A percentile compares a stretch with the other conserved stretches of the same genome.
Conservation (phyloP, 2,329 filamentous ascomycete species). For the Acephala macrosclerotiorum region DNA sequence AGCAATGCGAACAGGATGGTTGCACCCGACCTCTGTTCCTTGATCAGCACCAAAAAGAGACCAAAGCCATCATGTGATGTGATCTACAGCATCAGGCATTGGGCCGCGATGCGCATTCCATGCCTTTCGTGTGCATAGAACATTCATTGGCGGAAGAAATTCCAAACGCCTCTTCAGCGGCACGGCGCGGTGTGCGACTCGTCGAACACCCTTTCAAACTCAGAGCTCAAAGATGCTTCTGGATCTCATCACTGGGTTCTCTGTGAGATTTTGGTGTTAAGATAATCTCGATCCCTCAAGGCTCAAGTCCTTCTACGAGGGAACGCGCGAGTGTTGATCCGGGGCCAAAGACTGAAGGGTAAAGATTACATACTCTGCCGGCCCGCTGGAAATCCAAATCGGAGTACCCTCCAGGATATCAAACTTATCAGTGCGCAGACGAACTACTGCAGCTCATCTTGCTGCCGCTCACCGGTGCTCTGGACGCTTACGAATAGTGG, state of each 20-base stretch:
- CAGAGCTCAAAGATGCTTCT: neutral
- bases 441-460: constrained; percentile 45
- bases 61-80: constrained; percentile 7
- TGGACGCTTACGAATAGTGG: constrained; percentile 32
- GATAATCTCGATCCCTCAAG: neutral
- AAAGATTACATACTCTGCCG: constrained; percentile 13
- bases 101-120: constrained; percentile 41
- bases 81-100: constrained; percentile 37
- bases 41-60: neutral
- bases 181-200: constrained; percentile 33
- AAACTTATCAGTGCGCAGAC: constrained; percentile 36
- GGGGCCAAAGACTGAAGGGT: neutral
- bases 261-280: neutral
- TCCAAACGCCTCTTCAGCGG: constrained; percentile 30
- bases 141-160: constrained; percentile 31
- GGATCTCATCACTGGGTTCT: too few species aligned
- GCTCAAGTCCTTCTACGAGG: neutral
- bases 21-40: neutral
- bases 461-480: constrained; percentile 41
- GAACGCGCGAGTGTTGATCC: neutral
- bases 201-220: neutral
- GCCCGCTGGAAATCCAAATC: constrained; percentile 34
- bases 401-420: constrained; percentile 29
- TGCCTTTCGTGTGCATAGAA: constrained; percentile 16
- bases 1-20: constrained; percentile 6